Conservation (phyloP, 768 basidiomycete genomes). For the Lactarius sp. region DNA sequence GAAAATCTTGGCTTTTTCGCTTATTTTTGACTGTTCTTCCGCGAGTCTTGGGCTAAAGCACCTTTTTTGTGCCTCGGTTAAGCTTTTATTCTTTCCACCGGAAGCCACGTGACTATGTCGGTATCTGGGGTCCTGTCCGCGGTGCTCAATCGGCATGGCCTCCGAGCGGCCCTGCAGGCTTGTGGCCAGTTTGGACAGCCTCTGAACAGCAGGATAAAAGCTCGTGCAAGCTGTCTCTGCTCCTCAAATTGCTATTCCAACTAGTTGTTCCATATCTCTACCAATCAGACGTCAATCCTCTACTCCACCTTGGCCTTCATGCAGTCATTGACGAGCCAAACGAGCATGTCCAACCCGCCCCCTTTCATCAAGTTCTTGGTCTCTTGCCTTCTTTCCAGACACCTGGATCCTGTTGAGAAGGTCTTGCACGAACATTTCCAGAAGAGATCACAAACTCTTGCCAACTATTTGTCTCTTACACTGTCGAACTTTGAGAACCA, state of each 20-base stretch:
- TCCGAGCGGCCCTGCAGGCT: not conserved
- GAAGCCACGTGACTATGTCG: not conserved
- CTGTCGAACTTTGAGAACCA: slow-evolving; percentile 1
- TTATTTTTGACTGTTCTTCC: not conserved
- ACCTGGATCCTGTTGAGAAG: slow-evolving; percentile 16
- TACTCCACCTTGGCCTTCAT: not conserved
- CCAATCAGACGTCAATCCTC: not conserved
- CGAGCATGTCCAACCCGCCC: not conserved
- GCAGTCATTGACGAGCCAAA: not conserved
- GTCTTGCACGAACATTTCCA: slow-evolving; percentile 7
- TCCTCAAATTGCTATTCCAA: not conserved
- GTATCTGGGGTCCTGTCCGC: not conserved
- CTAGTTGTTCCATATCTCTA: not conserved
- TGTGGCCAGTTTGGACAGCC: slow-evolving; percentile 9
- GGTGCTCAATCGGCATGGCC: not conserved
- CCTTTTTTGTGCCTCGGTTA: not conserved
- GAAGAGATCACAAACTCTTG: slow-evolving; percentile 17
- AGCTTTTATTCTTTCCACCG: not conserved
- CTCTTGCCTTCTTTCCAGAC: slow-evolving; percentile 6
- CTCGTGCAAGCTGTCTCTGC: not conserved
- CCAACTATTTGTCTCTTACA: slow-evolving; percentile 12
- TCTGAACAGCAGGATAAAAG: slow-evolving; percentile 4
- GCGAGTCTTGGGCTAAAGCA: not conserved
- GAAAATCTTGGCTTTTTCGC: not conserved
- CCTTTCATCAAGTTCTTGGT: slow-evolving; percentile 10